Evolutionary conservation across 495 filamentous ascomycete species (phyloP).

Genomic region (Sordaria brevicollis): DNA sequence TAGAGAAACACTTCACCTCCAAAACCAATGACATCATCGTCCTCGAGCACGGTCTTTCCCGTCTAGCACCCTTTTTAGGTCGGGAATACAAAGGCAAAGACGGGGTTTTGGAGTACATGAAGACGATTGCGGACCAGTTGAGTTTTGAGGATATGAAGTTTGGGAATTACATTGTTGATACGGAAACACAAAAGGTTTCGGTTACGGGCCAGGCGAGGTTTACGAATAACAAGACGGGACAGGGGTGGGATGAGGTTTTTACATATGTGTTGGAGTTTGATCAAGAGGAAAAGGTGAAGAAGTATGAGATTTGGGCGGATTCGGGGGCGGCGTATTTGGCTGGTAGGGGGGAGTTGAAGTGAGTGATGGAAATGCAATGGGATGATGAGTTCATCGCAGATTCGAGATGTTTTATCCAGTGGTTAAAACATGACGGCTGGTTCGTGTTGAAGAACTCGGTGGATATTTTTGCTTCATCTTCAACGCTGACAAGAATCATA

Average conservation of each 20-base stretch:
- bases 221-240: slow-evolving; percentile 36
- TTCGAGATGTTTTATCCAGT: background rate
- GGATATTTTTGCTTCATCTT: too few relatives aligned
- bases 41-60: slow-evolving; percentile 46
- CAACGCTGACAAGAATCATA: background rate
- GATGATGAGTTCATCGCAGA: background rate
- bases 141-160: slow-evolving; percentile 42
- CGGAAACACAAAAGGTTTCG: slow-evolving; percentile 29
- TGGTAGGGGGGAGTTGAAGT: slow-evolving; percentile 31
- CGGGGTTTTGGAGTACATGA: slow-evolving; percentile 41
- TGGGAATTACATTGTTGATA: slow-evolving; percentile 42
- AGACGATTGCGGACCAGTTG: slow-evolving; percentile 28
- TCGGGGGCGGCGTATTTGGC: slow-evolving; percentile 54
- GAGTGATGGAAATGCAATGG: background rate
- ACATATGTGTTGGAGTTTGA: slow-evolving; percentile 44
- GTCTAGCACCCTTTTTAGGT: slow-evolving; percentile 47
- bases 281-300: slow-evolving; percentile 29
- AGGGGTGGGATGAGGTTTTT: slow-evolving; percentile 52
- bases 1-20: slow-evolving; percentile 39
- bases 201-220: slow-evolving; percentile 42
- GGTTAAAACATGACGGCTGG: background rate
- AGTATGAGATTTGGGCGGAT: slow-evolving; percentile 56
- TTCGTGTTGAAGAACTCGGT: background rate
- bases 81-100: slow-evolving; percentile 39
- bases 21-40: slow-evolving; percentile 19